Percentiles rank a stretch among this genome's conserved stretches.
These are phyloP conservation scores for Neurospora sp. DNA, from an alignment of 495 filamentous ascomycete species.

Conservation along the genomic window DNA sequence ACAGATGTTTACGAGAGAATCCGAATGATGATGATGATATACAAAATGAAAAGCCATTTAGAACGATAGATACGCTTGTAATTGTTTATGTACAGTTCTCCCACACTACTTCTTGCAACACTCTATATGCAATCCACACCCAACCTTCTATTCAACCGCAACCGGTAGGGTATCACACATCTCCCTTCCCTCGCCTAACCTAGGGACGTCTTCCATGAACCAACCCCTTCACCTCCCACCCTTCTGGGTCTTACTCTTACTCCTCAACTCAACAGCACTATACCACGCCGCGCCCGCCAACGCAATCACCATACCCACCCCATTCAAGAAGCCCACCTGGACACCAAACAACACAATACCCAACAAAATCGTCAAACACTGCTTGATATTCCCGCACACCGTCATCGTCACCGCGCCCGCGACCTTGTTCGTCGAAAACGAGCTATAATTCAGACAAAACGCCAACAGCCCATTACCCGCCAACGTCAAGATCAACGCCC, in stretches of 20 bases:
- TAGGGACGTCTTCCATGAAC: background rate
- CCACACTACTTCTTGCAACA: background rate
- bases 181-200: background rate
- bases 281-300: conserved; percentile 40
- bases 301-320: conserved; percentile 34
- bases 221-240: background rate
- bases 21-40: background rate
- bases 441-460: conserved; percentile 44
- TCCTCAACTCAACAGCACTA: conserved; percentile 28
- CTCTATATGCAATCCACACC: background rate
- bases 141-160: background rate
- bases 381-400: conserved; percentile 49
- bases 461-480: conserved; percentile 41
- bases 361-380: conserved; percentile 46
- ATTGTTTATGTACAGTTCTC: background rate
- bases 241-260: conserved; percentile 8
- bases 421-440: conserved; percentile 46
- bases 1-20: background rate
- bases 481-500: conserved; percentile 18
- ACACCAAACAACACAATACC: conserved; percentile 44
- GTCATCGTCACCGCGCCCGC: conserved; percentile 49
- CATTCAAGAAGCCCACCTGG: conserved; percentile 35
- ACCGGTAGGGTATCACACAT: background rate
- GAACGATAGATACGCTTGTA: background rate
- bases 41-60: background rate